phyloP scores from a whole-genome alignment of 768 basidiomycete species.

The Termitomyces sp. region DNA sequence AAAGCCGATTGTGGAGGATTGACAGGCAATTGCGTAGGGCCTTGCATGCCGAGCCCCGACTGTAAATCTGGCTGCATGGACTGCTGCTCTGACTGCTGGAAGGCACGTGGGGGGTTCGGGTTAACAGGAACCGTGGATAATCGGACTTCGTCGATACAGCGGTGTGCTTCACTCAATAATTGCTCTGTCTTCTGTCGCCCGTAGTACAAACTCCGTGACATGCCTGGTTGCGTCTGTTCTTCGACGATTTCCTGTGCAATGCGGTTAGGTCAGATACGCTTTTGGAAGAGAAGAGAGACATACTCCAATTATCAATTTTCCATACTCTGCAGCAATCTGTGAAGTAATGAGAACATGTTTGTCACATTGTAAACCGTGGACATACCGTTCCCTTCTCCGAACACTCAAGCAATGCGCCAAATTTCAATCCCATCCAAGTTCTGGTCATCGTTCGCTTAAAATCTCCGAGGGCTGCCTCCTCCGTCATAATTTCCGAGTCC shows the following conservation, averaged over 20 bases:
- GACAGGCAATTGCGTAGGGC: constrained; percentile 3
- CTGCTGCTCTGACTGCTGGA: constrained; percentile 4
- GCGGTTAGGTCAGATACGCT: background rate
- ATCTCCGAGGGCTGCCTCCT: constrained; percentile 77
- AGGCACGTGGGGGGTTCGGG: background rate
- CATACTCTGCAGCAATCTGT: constrained; percentile 51
- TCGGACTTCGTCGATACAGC: constrained; percentile 45
- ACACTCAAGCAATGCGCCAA: constrained; percentile 80
- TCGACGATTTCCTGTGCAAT: constrained; percentile 66
- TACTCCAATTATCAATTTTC: constrained; percentile 46
- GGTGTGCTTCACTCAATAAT: constrained; percentile 59
- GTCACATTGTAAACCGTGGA: background rate
- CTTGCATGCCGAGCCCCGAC: background rate
- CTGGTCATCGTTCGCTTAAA: constrained; percentile 72
- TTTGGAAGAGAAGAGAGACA: constrained; percentile 9
- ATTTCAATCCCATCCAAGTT: constrained; percentile 77
- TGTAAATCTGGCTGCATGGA: background rate
- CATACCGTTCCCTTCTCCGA: constrained; percentile 72
- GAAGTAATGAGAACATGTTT: constrained; percentile 1
- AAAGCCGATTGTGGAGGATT: constrained; percentile 2
- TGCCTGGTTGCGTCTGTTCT: constrained; percentile 75
- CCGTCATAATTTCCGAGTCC: constrained; percentile 79
- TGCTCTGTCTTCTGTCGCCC: constrained; percentile 59
- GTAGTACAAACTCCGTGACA: constrained; percentile 66
- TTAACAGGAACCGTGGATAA: constrained; percentile 36